Evolutionary conservation across 192 early-diverging fungal genomes (phyloP), one percentile per base, ranked within the genome.

Genomic region (Backusella luteola): DNA sequence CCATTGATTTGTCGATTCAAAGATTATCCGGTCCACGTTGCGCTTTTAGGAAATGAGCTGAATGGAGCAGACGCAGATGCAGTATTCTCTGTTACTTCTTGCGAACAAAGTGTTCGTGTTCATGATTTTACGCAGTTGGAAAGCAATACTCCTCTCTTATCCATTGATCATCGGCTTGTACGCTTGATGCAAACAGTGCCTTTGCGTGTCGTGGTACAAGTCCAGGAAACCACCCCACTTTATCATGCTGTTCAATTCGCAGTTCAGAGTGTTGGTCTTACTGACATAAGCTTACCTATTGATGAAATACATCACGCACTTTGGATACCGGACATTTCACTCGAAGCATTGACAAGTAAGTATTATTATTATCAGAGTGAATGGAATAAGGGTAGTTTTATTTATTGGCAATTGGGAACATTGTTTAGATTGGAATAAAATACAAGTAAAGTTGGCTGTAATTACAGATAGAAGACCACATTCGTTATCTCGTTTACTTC

Each of bases 391-490:
- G 21, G 52, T 32, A 3, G 19, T 56, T 56, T 21, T 21, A 32
- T 36, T 46, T 74, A 19, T 56, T 56, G 53, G 35, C 39, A 63
- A 6, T 42, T 6, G 42, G 15, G 67, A 69, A 36, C 15, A n/a
- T 21, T 26, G 19, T 36, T 66, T 75, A 89, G 87, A 84, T 66
- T 90, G 89, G 89, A 85, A 90, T 49, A 80, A 79, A 1, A 77
- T 84, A 2, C 73, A 78, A 14, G 78, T 90, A 34, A 83, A 88
- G 68, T 68, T 90, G 6, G 80, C 88, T 34, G 82, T 89, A 19
- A 85, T 90, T 63, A 89, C 88, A 4, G 86, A 89, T 41, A 79
- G 85, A 59, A 84, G 89, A 12, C 87, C 87, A n/a, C 84, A 87
- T 73, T 90, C 89, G 6, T 79, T 89, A 23, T 84, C 86, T 23